phyloP scores from a whole-genome alignment of 768 basidiomycete genomes.

The Myochromella boudieri region DNA sequence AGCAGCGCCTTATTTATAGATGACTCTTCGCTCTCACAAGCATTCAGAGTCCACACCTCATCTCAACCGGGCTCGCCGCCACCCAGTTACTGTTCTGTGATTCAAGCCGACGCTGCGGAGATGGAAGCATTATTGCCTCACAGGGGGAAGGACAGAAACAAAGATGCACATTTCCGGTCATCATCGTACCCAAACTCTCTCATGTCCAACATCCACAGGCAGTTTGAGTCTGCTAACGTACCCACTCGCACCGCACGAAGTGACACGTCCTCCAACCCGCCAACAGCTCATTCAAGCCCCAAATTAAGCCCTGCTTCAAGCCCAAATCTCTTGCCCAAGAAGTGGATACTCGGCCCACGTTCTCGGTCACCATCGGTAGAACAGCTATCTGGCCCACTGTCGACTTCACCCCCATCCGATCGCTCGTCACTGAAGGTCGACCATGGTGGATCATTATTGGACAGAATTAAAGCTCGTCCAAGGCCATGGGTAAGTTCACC shows the following conservation, averaged over 20 bases:
- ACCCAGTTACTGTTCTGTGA: no score
- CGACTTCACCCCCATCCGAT: neutral
- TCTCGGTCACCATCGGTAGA: constrained; percentile 5
- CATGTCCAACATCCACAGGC: neutral
- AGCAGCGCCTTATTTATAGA: no score
- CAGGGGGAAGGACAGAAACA: no score
- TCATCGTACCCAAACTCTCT: constrained; percentile 6
- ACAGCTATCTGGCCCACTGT: neutral
- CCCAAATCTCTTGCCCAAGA: constrained; percentile 1
- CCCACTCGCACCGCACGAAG: neutral
- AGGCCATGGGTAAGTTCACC: constrained; percentile 6
- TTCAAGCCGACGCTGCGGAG: no score
- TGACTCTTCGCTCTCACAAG: no score
- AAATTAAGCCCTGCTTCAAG: neutral
- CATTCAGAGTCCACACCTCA: no score
- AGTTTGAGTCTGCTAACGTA: neutral
- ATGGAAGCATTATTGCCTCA: no score
- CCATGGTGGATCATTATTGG: neutral
- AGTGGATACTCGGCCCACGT: neutral
- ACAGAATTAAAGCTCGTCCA: neutral
- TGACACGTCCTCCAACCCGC: neutral
- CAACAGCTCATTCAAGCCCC: constrained; percentile 6
- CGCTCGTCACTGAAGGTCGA: neutral
- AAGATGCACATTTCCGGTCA: constrained; percentile 4
- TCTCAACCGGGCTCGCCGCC: no score